Evolutionary conservation across 2,329 filamentous ascomycete genomes (phyloP), one percentile per base, ranked within the genome.

Genomic region (Fusarium nanum): DNA sequence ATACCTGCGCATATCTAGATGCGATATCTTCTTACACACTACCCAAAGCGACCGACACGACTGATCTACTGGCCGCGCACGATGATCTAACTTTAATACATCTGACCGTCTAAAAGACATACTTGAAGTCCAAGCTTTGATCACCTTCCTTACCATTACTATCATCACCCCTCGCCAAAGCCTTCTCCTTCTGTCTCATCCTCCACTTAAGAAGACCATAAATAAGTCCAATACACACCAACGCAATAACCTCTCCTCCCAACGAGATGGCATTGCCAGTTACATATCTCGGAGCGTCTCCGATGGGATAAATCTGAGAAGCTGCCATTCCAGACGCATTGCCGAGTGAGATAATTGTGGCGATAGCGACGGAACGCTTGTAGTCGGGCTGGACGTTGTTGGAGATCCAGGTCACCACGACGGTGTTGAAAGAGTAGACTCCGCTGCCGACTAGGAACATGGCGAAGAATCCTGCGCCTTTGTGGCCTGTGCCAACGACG

Each of bases 321-420:
- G 83, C 81, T 2, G 83, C 82, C 11, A 86, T 81, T 13, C 84
- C 84, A 0, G 83, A 83, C 3, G 79, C 81, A 32, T 86, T 86
- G 2, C 80, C 84, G 1, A 86, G 78, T 0, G 83, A 84, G 53
- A 83, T 81, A 12, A 84, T 80, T 28, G 83, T 73, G 0, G 83
- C 83, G 13, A 86, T 80, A 6, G 80, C 83, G 0, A 84, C 79
- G 0, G 84, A 83, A 18, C 84, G 81, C 27, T 83, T 80, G 72
- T 84, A 84, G 45, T 86, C 83, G 3, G 80, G 81, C 7, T 83
- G 81, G 3, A 82, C 76, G 34, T 85, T 86, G 45, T 83, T 83
- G 22, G 83, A 83, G 7, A 85, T 71, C 84, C 84, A 86, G 37
- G 69, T 67, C 18, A 72, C 50, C 7, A 72, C 25, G 5, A 72